Percentiles rank a stretch among this genome's conserved stretches.
These are phyloP conservation scores for Leptomonas pyrrhocoris DNA, from an alignment of 208 protist genomes.

Conservation along the genomic window DNA sequence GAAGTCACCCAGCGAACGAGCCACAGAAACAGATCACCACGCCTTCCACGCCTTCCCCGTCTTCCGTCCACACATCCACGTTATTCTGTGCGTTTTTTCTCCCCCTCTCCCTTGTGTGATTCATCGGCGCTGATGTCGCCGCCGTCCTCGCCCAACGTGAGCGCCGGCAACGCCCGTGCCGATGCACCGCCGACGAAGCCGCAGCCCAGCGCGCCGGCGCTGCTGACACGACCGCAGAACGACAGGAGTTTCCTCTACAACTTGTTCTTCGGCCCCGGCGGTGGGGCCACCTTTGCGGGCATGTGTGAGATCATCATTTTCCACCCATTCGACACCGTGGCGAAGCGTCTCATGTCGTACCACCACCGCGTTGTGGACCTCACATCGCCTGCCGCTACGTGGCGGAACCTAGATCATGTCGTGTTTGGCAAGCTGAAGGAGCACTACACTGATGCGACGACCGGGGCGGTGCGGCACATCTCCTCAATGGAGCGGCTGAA, in stretches of 20 bases:
- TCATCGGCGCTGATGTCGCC: too few species aligned
- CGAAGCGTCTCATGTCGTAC: constrained; percentile 86
- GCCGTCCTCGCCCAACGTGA: constrained; percentile 30
- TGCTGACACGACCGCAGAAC: constrained; percentile 12
- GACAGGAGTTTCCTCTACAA: constrained; percentile 37
- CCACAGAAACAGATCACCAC: too few species aligned
- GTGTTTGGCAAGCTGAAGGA: constrained; percentile 48
- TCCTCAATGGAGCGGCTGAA: constrained; percentile 43
- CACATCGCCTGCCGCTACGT: constrained; percentile 27
- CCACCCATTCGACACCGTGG: constrained; percentile 87
- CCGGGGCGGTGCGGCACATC: constrained; percentile 22
- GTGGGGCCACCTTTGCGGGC: constrained; percentile 68
- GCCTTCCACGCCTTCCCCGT: too few species aligned
- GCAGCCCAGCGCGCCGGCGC: not conserved
- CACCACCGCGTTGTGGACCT: constrained; percentile 54
- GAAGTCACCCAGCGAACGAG: too few species aligned
- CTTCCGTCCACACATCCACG: too few species aligned
- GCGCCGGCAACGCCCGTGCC: constrained; percentile 38
- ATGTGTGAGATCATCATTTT: constrained; percentile 81
- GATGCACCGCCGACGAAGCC: not conserved
- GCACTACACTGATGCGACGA: constrained; percentile 21
- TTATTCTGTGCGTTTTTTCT: too few species aligned
- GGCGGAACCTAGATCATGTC: constrained; percentile 44
- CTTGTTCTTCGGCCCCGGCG: constrained; percentile 50
- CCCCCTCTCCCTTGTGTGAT: too few species aligned